Evolutionary conservation across 805 yeast genomes (phyloP), one percentile per base, ranked within the genome.

Genomic region (Ogataea allantospora): DNA sequence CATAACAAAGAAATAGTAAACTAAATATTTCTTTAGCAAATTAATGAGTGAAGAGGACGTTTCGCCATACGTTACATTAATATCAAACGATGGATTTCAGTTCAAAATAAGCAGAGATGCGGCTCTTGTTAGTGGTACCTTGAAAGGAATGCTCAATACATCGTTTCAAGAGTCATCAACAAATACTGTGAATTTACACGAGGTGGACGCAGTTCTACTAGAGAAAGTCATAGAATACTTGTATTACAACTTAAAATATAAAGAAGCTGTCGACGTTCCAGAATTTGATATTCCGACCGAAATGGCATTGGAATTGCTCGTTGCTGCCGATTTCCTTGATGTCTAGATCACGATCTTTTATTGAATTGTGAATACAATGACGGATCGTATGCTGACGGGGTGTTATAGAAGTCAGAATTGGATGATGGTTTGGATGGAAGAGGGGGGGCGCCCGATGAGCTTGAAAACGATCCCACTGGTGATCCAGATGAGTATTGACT

Each of bases 261-360:
- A 71, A 45, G 78, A 75, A 33, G 73, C 70, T 0, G 77, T 75
- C 4, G 80, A 76, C 33, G 76, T 84, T 6, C 95, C 96, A 0
- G 93, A 85, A 38, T 93, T 93, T 61, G 83, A 84, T 24, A 78
- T 93, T 2, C 96, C 98, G 1, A 89, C 97, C 0, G 97, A 88
- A 49, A 75, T 91, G 77, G 96, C 98, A 0, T 66, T 91, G 44
- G 98, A 93, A 57, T 65, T 91, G 48, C 63, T 93, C 30, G 91
- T 93, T 24, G 96, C 95, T 17, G 96, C 98, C 2, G 99, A 93
- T 57, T 91, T 77, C 57, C 64, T 88, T 51, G 91, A 86, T 50
- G 80, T 79, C 27, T 77, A n/a, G 43, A 43, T 42, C 43, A 43
- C 14, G 40, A 38, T 26, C 42, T 51, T 18, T 35, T 46, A 27